phyloP scores from a whole-genome alignment of 768 basidiomycete species.

The Rhodotorula diobovata region DNA sequence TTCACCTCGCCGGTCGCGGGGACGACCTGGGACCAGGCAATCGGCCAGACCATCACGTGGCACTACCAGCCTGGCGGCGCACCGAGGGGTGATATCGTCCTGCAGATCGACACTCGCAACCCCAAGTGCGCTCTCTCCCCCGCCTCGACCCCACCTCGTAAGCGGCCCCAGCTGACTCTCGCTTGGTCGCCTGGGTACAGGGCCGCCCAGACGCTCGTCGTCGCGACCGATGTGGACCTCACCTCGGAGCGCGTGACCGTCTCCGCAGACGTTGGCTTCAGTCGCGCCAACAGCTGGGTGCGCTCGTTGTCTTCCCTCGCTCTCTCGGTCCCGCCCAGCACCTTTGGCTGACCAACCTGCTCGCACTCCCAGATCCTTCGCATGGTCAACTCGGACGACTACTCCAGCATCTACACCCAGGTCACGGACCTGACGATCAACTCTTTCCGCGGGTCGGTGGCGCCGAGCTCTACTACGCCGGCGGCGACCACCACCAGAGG shows the following conservation, averaged over 20 bases:
- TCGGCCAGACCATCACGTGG: constrained; percentile 27
- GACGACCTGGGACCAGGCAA: constrained; percentile 7
- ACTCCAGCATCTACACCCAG: constrained; percentile 18
- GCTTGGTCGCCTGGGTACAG: neutral
- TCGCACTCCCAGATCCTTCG: constrained; percentile 2
- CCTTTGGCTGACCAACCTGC: neutral
- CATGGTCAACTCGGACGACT: constrained; percentile 28
- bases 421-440: constrained; percentile 23
- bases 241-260: constrained; percentile 4
- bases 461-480: constrained; percentile 1
- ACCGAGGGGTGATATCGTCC: constrained; percentile 19
- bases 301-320: too few relatives aligned
- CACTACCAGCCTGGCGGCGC: constrained; percentile 22
- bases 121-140: constrained; percentile 1
- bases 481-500: neutral
- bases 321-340: too few relatives aligned
- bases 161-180: too few relatives aligned
- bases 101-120: neutral
- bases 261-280: constrained; percentile 4
- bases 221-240: constrained; percentile 23
- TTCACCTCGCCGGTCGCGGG: constrained; percentile 17
- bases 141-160: too few relatives aligned
- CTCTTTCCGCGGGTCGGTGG: constrained; percentile 9
- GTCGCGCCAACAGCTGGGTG: constrained; percentile 14
- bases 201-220: neutral